Percentiles rank a stretch among this genome's conserved stretches.
phyloP scores from a whole-genome alignment of 148 eudicot genomes.

The Chenopodium quinoa region DNA sequence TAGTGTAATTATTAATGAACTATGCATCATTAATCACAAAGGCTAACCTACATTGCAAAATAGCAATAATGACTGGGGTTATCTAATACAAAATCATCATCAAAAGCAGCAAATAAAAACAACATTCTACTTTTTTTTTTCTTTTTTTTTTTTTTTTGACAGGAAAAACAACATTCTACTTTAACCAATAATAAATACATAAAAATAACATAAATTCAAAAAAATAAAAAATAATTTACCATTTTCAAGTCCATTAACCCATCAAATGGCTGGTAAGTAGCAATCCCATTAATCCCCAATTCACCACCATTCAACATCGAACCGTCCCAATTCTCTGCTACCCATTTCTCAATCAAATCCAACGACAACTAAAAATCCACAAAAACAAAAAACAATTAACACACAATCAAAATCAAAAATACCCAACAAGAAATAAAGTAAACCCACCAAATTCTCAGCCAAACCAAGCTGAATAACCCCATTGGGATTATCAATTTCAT shows the following conservation, averaged over 20 bases:
- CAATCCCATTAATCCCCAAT: conserved; percentile 63
- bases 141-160: too few species aligned
- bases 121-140: too few species aligned
- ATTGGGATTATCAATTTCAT: conserved; percentile 45
- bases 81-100: background rate
- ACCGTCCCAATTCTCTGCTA: conserved; percentile 44
- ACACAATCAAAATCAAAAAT: conserved; percentile 8
- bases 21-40: background rate
- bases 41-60: background rate
- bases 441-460: conserved; percentile 68
- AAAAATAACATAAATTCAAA: background rate
- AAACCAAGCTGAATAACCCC: conserved; percentile 82
- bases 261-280: conserved; percentile 79
- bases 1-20: background rate
- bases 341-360: conserved; percentile 85
- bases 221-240: conserved; percentile 37
- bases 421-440: background rate
- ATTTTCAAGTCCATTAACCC: conserved; percentile 71
- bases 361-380: conserved; percentile 50
- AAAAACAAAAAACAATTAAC: background rate
- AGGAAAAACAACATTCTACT: background rate
- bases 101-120: conserved; percentile 1
- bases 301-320: conserved; percentile 37
- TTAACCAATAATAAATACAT: background rate
- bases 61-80: background rate